Base-by-base conservation (phyloP, 208 protist species). In the Leptomonas pyrrhocoris region DNA sequence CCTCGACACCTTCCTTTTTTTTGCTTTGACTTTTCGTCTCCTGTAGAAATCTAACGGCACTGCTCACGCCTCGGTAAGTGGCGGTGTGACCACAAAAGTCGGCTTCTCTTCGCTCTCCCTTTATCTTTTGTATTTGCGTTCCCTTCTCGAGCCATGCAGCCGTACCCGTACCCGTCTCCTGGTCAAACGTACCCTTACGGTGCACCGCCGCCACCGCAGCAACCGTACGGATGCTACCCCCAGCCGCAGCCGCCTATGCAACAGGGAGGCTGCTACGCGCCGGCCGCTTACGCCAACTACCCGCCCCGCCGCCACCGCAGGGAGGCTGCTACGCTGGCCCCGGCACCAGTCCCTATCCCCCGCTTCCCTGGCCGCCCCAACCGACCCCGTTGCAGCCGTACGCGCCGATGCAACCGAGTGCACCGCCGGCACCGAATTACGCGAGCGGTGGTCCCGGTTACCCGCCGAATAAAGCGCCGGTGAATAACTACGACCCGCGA, bases 371-470 rank as follows among this genome's bases (percentile, higher is more conserved):
- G 12, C 53, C 53, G 25, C 50, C 25, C 15, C 50, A 27, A 45
- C 60, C 56, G 34, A 27, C 50, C 6, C 62, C 25, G 25, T 48
- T 18, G 31, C 65, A 55, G 59, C 50, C 43, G 38, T 23, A 66
- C 5, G 36, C 56, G 9, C 18, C 8, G 15, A 28, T 43, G 56
- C 21, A 43, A 27, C 53, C 53, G 53, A 58, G 18, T 2, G 2
- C n/a, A 30, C 53, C 53, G 12, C 53, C 53, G 13, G 51, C 59
- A 16, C 48, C 51, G 42, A 73, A 69, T 46, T 80, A 80, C 55
- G 67, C 60, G 3, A 7, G 19, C 8, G 57, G 63, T 53, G 67
- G 58, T 23, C 74, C 67, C 5, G 62, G 64, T 2, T 68, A 75
- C 43, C 68, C 64, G 18, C 50, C 53, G 21, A 46, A 58, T 30